phyloP scores from a whole-genome alignment of 495 filamentous ascomycete genomes.

The Copromyces sp. region DNA sequence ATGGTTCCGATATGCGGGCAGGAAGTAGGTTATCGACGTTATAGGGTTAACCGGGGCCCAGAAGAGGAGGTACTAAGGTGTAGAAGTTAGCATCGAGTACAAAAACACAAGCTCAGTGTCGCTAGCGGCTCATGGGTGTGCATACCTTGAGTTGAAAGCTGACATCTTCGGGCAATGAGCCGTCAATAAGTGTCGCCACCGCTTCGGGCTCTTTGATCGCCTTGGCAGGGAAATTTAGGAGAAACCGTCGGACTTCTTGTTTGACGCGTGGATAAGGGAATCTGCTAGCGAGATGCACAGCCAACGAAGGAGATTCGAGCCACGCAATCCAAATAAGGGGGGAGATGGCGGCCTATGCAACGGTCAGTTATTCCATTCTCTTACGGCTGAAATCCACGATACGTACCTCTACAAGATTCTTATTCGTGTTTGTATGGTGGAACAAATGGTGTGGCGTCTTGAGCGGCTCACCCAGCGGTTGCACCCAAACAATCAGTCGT shows the following conservation, averaged over 20 bases:
- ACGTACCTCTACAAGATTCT: slow-evolving; percentile 41
- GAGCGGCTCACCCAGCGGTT: slow-evolving; percentile 59
- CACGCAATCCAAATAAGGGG: slow-evolving; percentile 71
- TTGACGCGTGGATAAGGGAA: slow-evolving; percentile 66
- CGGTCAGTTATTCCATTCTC: not conserved
- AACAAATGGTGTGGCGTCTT: slow-evolving; percentile 10
- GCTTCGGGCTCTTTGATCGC: slow-evolving; percentile 69
- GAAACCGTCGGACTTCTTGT: slow-evolving; percentile 62
- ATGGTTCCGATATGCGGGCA: slow-evolving; percentile 88
- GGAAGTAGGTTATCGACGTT: slow-evolving; percentile 83
- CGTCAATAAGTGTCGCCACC: slow-evolving; percentile 69
- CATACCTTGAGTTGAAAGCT: slow-evolving; percentile 72
- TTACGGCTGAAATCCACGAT: not conserved
- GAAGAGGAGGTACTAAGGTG: slow-evolving; percentile 71
- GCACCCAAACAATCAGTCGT: slow-evolving; percentile 81
- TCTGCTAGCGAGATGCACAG: slow-evolving; percentile 67
- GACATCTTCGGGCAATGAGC: slow-evolving; percentile 65
- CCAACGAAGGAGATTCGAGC: slow-evolving; percentile 69
- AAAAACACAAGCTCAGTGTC: not conserved
- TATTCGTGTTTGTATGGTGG: slow-evolving; percentile 26
- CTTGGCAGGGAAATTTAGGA: slow-evolving; percentile 75
- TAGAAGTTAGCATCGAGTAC: slow-evolving; percentile 24
- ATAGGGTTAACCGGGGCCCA: slow-evolving; percentile 93
- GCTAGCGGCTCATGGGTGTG: not conserved
- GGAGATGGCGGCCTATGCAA: slow-evolving; percentile 38